Evolutionary conservation across 345 rosid species (phyloP).

Genomic region (Trapa bicornis): DNA sequence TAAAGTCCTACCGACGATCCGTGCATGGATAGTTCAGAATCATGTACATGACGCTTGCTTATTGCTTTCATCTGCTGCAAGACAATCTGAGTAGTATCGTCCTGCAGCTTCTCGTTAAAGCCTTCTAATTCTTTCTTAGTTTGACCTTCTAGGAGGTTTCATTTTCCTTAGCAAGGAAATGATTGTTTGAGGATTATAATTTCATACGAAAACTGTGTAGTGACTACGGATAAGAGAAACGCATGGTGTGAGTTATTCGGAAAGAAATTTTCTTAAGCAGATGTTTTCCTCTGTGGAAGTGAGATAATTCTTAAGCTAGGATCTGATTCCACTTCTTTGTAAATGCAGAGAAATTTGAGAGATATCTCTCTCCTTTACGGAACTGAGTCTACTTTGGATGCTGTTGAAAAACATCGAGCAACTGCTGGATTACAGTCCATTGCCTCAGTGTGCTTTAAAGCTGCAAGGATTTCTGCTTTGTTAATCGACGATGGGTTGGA

Average conservation of each 20-base stretch:
- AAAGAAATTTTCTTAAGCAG: no score
- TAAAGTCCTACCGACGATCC: background rate
- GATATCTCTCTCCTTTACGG: constrained; percentile 66
- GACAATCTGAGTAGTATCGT: background rate
- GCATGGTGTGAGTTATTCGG: no score
- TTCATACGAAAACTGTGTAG: no score
- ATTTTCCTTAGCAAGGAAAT: no score
- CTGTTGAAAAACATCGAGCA: constrained; percentile 57
- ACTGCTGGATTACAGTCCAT: constrained; percentile 42
- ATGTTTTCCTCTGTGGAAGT: background rate
- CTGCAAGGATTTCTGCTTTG: constrained; percentile 63
- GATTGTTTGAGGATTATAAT: no score
- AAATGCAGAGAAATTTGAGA: constrained; percentile 64
- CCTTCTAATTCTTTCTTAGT: background rate
- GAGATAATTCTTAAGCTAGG: background rate
- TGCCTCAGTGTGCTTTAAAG: constrained; percentile 50
- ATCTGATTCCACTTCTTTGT: constrained; percentile 6
- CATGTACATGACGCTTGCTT: background rate
- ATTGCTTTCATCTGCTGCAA: background rate
- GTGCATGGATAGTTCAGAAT: background rate
- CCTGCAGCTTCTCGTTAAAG: background rate
- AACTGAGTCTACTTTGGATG: constrained; percentile 39
- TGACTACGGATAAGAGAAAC: no score
- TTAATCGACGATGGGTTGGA: constrained; percentile 82
- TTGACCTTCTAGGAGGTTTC: no score